Evolutionary conservation across 345 rosid genomes (phyloP), one percentile per base, ranked within the genome.

Genomic region (Raphanus raphanistrum): DNA sequence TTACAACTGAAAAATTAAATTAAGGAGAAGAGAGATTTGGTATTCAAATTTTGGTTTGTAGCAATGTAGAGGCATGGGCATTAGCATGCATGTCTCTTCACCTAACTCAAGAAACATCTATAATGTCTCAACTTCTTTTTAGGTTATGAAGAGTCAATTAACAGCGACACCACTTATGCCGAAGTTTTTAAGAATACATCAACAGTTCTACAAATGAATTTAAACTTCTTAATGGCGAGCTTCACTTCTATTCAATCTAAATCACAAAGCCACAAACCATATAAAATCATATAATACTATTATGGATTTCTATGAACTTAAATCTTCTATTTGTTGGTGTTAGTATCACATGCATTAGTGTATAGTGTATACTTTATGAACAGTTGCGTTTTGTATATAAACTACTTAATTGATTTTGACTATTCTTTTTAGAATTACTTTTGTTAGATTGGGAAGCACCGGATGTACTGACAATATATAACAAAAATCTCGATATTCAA

Each of bases 391-490:
- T n/a, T 48, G 54, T 48, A 5, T 48, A 48, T 48, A 17, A 48
- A 48, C 54, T 48, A 13, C 5, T n/a, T 48, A 4, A 4, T 48
- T 48, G 8, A 48, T 48, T 48, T 48, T 48, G 17, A 48, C 16
- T 45, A 4, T 13, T 45, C 5, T 11, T 48, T 48, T 48, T 13
- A 7, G 54, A 48, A 48, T 13, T 48, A 4, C 13, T 0, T 48
- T 48, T 48, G 54, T 48, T 48, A 48, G 16, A 48, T 48, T 48
- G 2, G 17, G 16, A 48, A 48, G n/a, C 54, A 57, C 61, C 13
- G 25, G 29, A 58, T 28, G 36, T 62, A 61, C 66, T 38, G 68
- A 32, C 79, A 62, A 69, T 33, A 76, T 16, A 70, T 25, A 76
- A 62, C 69, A 76, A 76, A 61, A 48, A 5, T n/a, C 25, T 70